phyloP scores from a whole-genome alignment of 2,329 filamentous ascomycete genomes.

The Colletotrichum tofieldiae region DNA sequence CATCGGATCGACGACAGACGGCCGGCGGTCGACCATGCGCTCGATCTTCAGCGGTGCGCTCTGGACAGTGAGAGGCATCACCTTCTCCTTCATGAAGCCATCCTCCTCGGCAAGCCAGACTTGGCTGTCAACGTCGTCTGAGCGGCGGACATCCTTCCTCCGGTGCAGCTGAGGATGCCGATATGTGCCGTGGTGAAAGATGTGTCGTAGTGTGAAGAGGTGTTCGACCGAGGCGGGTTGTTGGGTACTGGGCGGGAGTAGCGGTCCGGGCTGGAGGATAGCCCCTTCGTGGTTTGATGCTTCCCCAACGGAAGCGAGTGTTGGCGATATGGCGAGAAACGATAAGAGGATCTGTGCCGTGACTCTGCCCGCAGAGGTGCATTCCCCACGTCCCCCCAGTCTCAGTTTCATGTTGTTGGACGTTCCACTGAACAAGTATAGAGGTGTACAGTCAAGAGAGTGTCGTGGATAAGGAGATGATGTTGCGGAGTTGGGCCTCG shows the following conservation, averaged over 20 bases:
- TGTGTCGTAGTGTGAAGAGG: constrained; percentile 83
- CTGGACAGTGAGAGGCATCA: constrained; percentile 71
- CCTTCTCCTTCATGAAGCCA: constrained; percentile 65
- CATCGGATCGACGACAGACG: constrained; percentile 83
- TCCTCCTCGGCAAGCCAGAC: constrained; percentile 77
- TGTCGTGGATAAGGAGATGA: background rate
- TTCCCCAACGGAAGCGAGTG: constrained; percentile 55
- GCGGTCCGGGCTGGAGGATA: constrained; percentile 58
- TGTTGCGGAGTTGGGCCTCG: constrained; percentile 6
- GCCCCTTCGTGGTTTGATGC: constrained; percentile 57
- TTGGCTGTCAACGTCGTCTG: constrained; percentile 63
- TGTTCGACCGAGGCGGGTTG: constrained; percentile 68
- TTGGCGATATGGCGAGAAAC: constrained; percentile 73
- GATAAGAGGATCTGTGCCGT: constrained; percentile 76
- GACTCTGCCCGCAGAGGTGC: constrained; percentile 73
- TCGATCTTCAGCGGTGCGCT: constrained; percentile 81
- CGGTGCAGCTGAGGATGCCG: constrained; percentile 83
- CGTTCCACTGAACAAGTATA: background rate
- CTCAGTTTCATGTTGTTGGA: constrained; percentile 23
- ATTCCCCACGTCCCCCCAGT: constrained; percentile 47
- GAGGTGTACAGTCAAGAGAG: background rate
- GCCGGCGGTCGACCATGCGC: constrained; percentile 83
- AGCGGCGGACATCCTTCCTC: constrained; percentile 77
- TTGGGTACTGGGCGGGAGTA: constrained; percentile 60
- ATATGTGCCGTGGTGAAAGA: constrained; percentile 92